Base-by-base conservation (phyloP, 257 asterid species). In the Lycium ferocissimum region DNA sequence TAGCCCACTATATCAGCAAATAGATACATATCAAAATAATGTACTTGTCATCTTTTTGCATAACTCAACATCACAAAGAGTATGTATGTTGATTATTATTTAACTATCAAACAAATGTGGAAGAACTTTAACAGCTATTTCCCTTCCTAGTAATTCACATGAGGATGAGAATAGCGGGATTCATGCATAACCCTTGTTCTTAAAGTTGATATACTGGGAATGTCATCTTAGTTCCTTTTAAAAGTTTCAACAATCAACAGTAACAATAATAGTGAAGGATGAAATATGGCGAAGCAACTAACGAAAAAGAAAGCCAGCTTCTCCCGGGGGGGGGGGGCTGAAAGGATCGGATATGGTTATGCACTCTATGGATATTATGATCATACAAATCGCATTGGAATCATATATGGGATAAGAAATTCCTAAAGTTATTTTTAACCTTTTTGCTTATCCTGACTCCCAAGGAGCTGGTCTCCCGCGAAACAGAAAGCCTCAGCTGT, bases 401-500 rank as follows among this genome's bases (percentile, higher is more conserved):
- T 54, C 8, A 83, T 67, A 83, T 81, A 84, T 26, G 69, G 43
- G 56, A 6, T 71, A 33, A 38, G 88, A 66, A 81, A 80, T 75
- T 82, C 65, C 51, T 51, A 49, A 87, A 85, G 83, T 66, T 72
- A 81, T 54, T 83, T 84, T 83, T 22, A 63, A 96, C 99, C 96
- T 94, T 96, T 92, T 96, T 94, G 93, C 94, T 94, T 86, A 96
- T 90, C 92, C 91, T 95, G 61, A 94, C 98, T 8, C 95, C 91
- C 71, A 95, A 88, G 66, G 86, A 89, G 84, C 85, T 92, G 81
- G 92, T 85, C 83, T 96, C 98, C 86, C 90, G 90, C 81, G 86
- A 84, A 91, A 92, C 92, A 86, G 95, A 91, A 87, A 96, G 94
- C 89, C 97, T 91, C 83, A 96, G 94, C 88, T 92, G 97, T 88